phyloP scores from a whole-genome alignment of 257 asterid genomes.

The Prunella vulgaris region DNA sequence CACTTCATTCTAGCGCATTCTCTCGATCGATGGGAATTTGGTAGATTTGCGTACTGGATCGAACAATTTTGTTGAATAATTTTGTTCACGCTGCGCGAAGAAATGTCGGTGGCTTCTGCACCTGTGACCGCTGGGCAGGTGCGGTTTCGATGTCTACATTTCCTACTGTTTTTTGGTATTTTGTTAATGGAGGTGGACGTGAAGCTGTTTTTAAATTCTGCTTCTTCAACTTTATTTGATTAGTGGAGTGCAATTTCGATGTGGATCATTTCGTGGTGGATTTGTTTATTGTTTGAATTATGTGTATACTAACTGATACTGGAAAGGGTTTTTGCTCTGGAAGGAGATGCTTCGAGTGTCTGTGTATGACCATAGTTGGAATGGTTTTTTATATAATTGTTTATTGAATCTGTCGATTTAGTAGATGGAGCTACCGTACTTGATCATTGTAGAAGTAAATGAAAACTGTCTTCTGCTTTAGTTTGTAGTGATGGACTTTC shows the following conservation, averaged over 20 bases:
- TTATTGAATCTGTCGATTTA: not conserved
- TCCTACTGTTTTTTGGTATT: not conserved
- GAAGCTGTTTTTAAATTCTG: not conserved
- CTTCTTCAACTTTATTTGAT: constrained; percentile 11
- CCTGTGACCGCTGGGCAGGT: constrained; percentile 75
- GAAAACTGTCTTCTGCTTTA: not conserved
- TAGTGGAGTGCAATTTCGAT: constrained; percentile 7
- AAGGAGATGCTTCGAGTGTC: not conserved
- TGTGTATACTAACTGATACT: not conserved
- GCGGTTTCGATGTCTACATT: constrained; percentile 10
- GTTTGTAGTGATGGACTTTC: not conserved
- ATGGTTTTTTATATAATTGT: not conserved
- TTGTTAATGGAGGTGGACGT: not conserved
- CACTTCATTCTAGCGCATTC: constrained; percentile 15
- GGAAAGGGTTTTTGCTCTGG: not conserved
- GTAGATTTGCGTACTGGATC: constrained; percentile 28
- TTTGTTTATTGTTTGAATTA: not conserved
- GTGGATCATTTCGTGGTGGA: constrained; percentile 10
- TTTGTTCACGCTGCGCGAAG: constrained; percentile 4
- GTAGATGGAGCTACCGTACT: not conserved
- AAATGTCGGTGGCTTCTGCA: constrained; percentile 58
- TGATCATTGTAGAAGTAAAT: not conserved
- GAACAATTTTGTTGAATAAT: constrained; percentile 14
- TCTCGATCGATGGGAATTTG: constrained; percentile 26
- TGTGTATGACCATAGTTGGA: not conserved